Percentiles rank a stretch among this genome's conserved stretches.
These are phyloP conservation scores for Pseudogymnoascus sp. DNA, from an alignment of 2,329 filamentous ascomycete species.

Conservation along the genomic window DNA sequence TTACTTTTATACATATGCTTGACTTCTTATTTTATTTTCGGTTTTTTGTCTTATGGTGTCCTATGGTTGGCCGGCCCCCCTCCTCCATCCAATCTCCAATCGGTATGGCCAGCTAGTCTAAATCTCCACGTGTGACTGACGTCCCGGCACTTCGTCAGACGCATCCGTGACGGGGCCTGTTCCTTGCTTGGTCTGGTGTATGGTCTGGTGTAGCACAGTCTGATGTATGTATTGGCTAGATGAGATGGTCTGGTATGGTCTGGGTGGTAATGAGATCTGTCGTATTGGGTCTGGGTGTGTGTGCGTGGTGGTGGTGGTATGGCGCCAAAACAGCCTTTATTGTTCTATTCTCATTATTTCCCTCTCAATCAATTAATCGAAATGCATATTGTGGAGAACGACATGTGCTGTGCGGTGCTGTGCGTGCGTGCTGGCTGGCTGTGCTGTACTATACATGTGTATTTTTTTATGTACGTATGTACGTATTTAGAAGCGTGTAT, in stretches of 20 bases:
- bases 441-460: neutral
- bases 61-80: neutral
- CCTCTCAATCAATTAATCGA: neutral
- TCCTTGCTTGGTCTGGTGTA: neutral
- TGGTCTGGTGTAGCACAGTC: neutral
- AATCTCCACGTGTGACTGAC: neutral
- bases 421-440: neutral
- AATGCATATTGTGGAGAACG: neutral
- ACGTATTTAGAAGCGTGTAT: neutral
- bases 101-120: neutral
- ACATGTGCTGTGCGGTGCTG: neutral
- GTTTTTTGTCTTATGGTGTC: neutral
- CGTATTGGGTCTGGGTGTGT: neutral
- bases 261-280: neutral
- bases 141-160: neutral
- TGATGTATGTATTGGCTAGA: neutral
- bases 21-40: neutral
- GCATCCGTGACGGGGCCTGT: neutral
- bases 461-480: neutral
- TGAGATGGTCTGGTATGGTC: neutral
- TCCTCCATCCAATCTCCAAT: neutral
- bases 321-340: neutral
- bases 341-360: neutral
- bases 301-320: neutral
- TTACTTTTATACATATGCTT: neutral